Conservation (phyloP, 495 filamentous ascomycete genomes). For the Xylaria telfairii region DNA sequence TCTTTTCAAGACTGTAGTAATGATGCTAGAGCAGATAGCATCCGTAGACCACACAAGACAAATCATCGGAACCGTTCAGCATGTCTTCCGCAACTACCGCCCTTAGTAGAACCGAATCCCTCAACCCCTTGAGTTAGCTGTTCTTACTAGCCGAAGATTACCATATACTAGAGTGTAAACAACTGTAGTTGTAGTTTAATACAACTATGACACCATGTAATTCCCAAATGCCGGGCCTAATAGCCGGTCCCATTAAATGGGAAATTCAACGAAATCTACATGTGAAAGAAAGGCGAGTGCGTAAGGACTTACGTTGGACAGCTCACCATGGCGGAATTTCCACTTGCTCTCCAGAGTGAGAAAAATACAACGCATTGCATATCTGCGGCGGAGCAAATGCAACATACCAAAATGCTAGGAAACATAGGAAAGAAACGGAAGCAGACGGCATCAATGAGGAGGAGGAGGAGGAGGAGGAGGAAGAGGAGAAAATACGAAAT, state of each 20-base stretch:
- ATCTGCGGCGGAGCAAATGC: neutral
- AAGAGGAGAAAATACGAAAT: neutral
- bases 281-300: neutral
- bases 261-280: neutral
- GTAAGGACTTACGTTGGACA: neutral
- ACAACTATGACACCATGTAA: neutral
- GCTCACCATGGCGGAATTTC: neutral
- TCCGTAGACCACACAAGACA: slow-evolving; percentile 20
- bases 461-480: neutral
- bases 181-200: no score
- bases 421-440: neutral
- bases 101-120: neutral
- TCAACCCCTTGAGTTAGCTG: neutral
- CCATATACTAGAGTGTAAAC: neutral
- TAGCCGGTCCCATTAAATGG: neutral
- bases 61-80: neutral
- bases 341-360: neutral
- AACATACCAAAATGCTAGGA: neutral
- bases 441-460: neutral
- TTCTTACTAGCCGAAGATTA: neutral
- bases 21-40: slow-evolving; percentile 15
- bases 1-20: neutral
- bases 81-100: neutral
- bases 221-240: neutral
- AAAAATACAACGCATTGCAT: neutral